phyloP scores from a whole-genome alignment of 2,329 filamentous ascomycete species.

The Nakataea oryzae region DNA sequence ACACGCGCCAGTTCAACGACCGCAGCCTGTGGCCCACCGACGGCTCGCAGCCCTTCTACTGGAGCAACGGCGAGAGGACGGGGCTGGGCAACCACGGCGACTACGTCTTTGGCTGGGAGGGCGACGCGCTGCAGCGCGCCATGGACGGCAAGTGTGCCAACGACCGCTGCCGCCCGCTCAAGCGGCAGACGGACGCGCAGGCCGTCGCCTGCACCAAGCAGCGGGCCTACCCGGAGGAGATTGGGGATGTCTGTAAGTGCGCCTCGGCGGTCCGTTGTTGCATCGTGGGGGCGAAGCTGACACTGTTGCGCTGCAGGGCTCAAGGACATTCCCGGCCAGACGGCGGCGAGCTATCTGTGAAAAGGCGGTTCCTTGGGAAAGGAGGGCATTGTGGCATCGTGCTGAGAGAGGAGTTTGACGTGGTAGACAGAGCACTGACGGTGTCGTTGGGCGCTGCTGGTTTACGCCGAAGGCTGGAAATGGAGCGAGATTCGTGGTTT shows the following conservation, averaged over 20 bases:
- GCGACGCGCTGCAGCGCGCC: slow-evolving; percentile 11
- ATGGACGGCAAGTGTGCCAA: slow-evolving; percentile 12
- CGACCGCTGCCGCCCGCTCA: slow-evolving; percentile 11
- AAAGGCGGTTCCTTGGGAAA: no score
- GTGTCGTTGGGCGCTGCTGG: no score
- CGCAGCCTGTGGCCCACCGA: slow-evolving; percentile 22
- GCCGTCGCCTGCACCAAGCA: slow-evolving; percentile 12
- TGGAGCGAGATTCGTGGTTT: no score
- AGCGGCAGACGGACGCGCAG: slow-evolving; percentile 12
- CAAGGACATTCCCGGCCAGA: not conserved
- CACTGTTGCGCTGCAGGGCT: not conserved
- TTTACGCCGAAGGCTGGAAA: no score
- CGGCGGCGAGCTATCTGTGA: not conserved
- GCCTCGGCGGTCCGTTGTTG: not conserved
- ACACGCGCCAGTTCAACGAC: slow-evolving; percentile 20
- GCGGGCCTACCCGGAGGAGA: slow-evolving; percentile 11
- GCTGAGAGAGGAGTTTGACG: no score
- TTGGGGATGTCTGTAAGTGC: slow-evolving; percentile 8
- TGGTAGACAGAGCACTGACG: no score
- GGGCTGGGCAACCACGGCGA: slow-evolving; percentile 14
- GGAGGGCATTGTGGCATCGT: not conserved
- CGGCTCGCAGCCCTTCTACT: slow-evolving; percentile 19
- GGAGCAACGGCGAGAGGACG: slow-evolving; percentile 12
- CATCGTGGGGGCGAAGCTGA: not conserved
- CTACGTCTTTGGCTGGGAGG: slow-evolving; percentile 14